Evolutionary conservation across 2,329 filamentous ascomycete species (phyloP), one percentile per base, ranked within the genome.

Genomic region (Aspergillus fumigatiaffinis): DNA sequence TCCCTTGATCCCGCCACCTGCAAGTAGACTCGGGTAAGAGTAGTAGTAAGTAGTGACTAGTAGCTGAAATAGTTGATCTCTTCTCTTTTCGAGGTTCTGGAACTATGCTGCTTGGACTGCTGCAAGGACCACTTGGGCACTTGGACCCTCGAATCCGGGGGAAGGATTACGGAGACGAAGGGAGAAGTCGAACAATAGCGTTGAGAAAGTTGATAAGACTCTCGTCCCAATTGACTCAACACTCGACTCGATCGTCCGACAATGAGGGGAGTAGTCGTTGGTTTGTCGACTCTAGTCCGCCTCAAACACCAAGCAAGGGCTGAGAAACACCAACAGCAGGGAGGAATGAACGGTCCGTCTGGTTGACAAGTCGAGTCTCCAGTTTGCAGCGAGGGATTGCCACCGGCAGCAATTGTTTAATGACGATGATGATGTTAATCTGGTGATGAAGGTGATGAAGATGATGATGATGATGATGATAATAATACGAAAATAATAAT

Each of bases 371-470:
- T 47, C 25, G 52, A 29, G 28, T 28, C 9, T 35, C 35, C 51
- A 17, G 32, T 7, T 62, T 61, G 60, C 52, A 57, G 59, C 56
- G 55, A 60, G 52, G 59, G 60, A 64, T 69, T 69, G 68, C 66
- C 67, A 71, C 68, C 68, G 62, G 65, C 60, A 67, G 67, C 64
- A 70, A 68, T 67, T 60, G 28, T 48, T 17, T 42, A 63, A 62
- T 55, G 55, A 63, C 32, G 32, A 17, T 7, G 42, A 12, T 5
- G 44, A 47, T 49, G 55, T 44, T 53, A 35, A 17, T 17, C 51
- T 55, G 28, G 32, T 50, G 56, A 53, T 50, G 28, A 44, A 10
- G 42, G 42, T 38, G 46, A 58, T 54, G 26, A 28, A 46, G 14
- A n/a, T 23, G 51, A 41, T 14, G 47, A 58, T 53, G 26, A 28